Conservation (phyloP, 495 filamentous ascomycete genomes). For the Neurospora sp. region DNA sequence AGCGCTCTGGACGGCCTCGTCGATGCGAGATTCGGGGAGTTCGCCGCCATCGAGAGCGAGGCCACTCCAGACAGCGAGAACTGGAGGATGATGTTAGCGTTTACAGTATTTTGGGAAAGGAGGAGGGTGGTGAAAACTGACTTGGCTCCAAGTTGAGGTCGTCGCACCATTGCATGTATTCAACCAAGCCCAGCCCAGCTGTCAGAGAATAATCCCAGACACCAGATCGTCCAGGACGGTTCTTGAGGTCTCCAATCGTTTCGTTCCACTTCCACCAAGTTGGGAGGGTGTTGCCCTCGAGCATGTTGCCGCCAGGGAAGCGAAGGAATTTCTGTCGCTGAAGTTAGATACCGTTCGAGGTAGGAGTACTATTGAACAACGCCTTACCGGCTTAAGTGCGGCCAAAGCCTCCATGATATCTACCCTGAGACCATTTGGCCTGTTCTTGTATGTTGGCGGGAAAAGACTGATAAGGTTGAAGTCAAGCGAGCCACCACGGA, state of each 20-base stretch:
- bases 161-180: constrained; percentile 58
- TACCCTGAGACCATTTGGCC: constrained; percentile 50
- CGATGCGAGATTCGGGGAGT: constrained; percentile 28
- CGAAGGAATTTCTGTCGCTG: constrained; percentile 39
- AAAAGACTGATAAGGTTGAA: constrained; percentile 59
- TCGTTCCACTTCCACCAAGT: constrained; percentile 59
- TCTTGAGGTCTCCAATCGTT: constrained; percentile 52
- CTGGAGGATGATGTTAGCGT: not conserved
- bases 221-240: constrained; percentile 51
- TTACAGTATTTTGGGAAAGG: not conserved
- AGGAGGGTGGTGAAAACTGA: constrained; percentile 4
- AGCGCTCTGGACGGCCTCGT: constrained; percentile 46
- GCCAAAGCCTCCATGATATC: constrained; percentile 49
- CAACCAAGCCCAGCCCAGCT: constrained; percentile 51
- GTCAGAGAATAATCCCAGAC: constrained; percentile 54
- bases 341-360: not conserved
- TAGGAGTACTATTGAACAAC: not conserved
- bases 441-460: constrained; percentile 53
- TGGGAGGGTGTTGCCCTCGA: constrained; percentile 44
- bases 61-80: constrained; percentile 44
- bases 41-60: constrained; percentile 48
- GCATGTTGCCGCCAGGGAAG: constrained; percentile 59
- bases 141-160: constrained; percentile 48
- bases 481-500: constrained; percentile 39
- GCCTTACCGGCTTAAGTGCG: constrained; percentile 35